Evolutionary conservation across 768 basidiomycete species (phyloP).

Genomic region (Hydnum rufescens): DNA sequence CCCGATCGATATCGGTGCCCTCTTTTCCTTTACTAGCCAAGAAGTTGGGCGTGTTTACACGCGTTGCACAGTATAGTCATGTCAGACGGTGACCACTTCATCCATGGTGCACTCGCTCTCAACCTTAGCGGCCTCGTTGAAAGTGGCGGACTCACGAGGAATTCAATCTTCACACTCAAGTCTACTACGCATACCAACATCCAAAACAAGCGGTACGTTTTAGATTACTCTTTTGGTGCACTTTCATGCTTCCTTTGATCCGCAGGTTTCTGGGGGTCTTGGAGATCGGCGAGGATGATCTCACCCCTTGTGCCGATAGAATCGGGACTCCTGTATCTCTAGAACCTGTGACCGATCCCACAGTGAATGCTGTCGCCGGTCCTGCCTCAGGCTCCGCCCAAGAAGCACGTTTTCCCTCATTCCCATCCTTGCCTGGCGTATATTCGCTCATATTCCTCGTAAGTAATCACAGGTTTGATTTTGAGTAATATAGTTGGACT

Average conservation of each 20-base stretch:
- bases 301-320: neutral
- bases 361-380: constrained; percentile 14
- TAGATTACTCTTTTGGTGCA: constrained; percentile 10
- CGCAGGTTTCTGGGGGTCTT: neutral
- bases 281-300: neutral
- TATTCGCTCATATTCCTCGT: neutral
- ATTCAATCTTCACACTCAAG: constrained; percentile 49
- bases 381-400: constrained; percentile 18
- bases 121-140: constrained; percentile 64
- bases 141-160: constrained; percentile 37
- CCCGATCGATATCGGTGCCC: neutral
- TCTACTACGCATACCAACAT: constrained; percentile 67
- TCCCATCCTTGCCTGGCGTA: constrained; percentile 5
- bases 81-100: constrained; percentile 71
- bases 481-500: neutral
- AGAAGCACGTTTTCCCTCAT: constrained; percentile 14
- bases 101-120: constrained; percentile 90
- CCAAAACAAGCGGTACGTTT: constrained; percentile 57
- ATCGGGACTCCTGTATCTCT: neutral
- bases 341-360: neutral
- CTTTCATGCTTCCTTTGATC: neutral
- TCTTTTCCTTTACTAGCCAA: too few species aligned
- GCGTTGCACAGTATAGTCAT: constrained; percentile 51
- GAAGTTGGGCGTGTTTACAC: too few species aligned
- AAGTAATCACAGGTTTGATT: neutral